Percentiles rank a stretch among this genome's conserved stretches.
Evolutionary conservation across 331 rosid genomes (phyloP).

Genomic region (Cydonia oblonga): DNA sequence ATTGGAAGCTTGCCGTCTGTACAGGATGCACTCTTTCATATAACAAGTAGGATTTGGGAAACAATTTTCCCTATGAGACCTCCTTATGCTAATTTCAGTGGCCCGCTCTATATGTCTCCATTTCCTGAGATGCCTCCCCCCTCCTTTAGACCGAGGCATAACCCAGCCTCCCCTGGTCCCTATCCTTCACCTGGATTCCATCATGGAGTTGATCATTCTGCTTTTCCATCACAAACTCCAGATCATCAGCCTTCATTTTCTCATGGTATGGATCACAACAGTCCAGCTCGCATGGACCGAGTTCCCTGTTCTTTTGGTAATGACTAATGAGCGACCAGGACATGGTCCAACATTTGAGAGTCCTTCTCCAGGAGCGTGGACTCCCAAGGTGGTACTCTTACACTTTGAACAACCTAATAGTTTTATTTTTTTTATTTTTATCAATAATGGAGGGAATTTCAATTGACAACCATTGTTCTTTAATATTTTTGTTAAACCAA

Average conservation of each 20-base stretch:
- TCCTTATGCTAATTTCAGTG: slow-evolving; percentile 50
- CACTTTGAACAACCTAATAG: neutral
- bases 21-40: slow-evolving; percentile 80
- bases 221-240: slow-evolving; percentile 36
- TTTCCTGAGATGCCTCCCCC: slow-evolving; percentile 65
- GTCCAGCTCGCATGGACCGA: slow-evolving; percentile 56
- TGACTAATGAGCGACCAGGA: slow-evolving; percentile 35
- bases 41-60: slow-evolving; percentile 70
- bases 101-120: slow-evolving; percentile 45
- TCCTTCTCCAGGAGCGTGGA: slow-evolving; percentile 61
- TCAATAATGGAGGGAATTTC: too few relatives aligned
- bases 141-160: slow-evolving; percentile 55
- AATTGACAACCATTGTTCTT: too few relatives aligned
- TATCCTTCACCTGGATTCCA: slow-evolving; percentile 54
- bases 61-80: slow-evolving; percentile 54
- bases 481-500: neutral
- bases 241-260: slow-evolving; percentile 51
- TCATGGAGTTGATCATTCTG: slow-evolving; percentile 54
- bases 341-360: slow-evolving; percentile 34
- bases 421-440: neutral
- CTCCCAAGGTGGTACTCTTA: neutral
- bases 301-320: slow-evolving; percentile 51
- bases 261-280: slow-evolving; percentile 34
- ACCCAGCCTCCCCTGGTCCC: slow-evolving; percentile 48
- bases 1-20: slow-evolving; percentile 61